Evolutionary conservation across 805 yeast genomes (phyloP), one percentile per base, ranked within the genome.

Genomic region (Metschnikowia kofuensis): DNA sequence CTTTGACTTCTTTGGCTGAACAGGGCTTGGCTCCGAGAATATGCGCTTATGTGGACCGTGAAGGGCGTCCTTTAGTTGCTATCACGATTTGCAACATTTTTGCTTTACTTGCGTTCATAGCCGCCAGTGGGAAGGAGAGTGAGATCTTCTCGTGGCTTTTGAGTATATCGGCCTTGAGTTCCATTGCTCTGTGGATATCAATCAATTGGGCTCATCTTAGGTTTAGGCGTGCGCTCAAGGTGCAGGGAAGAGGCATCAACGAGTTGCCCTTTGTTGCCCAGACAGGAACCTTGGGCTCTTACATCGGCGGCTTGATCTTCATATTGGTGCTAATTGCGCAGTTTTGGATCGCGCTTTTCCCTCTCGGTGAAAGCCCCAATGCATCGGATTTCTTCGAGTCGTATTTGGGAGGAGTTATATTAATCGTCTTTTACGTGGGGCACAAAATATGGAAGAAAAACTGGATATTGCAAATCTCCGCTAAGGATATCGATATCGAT

Each of bases 131-230:
- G 9, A 68, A 76, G 50, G 78, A 80, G 63, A 76, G 75, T 44
- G 77, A 68, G 7, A 84, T 85, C 29, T 88, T 87, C 69, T 73
- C 74, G 55, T 87, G 94, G 94, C 67, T 87, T 66, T 72, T 85
- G 59, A 86, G 91, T n/a, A 66, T 87, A 32, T 83, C 89, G 37
- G 91, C 91, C 52, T 71, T 87, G 54, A 82, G 90, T 0, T 82
- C 90, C n/a, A 73, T 87, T 51, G 81, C 85, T 67, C 83, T 88
- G 34, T 87, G 96, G 96, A 85, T 84, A 44, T 79, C 89, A 7
- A 82, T 87, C 54, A 82, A 85, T 61, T 67, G 78, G 38, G 79
- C 84, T 40, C 91, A 85, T 61, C 55, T 84, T 38, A 77, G 82
- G 50, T 87, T 86, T 69, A 77, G 80, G 62, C 73, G 76, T 45